These are phyloP conservation scores for Gracilaria vermiculophylla DNA, from an alignment of 23 red algal genomes.

Conservation along the genomic window DNA sequence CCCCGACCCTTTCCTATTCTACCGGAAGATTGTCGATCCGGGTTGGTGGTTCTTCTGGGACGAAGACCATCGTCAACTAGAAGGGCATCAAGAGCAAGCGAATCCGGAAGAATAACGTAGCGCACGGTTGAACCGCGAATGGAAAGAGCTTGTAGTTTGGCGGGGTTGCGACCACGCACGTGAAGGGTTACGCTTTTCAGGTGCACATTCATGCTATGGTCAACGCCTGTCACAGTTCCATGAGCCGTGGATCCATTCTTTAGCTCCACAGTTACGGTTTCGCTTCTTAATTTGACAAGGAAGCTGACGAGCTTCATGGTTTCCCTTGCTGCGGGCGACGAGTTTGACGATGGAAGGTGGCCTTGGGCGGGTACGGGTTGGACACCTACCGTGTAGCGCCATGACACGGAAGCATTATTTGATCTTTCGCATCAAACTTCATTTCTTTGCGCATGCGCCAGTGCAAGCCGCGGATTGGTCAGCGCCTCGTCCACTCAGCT, in stretches of 20 bases:
- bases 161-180: slow-evolving; percentile 71
- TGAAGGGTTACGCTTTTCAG: slow-evolving; percentile 79
- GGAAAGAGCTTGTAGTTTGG: slow-evolving; percentile 68
- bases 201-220: slow-evolving; percentile 91
- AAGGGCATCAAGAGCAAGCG: slow-evolving; percentile 79
- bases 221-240: slow-evolving; percentile 86
- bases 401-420: too few species aligned
- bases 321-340: not conserved
- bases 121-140: slow-evolving; percentile 85
- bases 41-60: slow-evolving; percentile 63
- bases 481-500: too few species aligned
- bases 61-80: slow-evolving; percentile 88
- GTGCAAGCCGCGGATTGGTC: too few species aligned
- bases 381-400: too few species aligned
- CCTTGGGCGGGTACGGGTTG: too few species aligned
- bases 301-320: slow-evolving; percentile 82
- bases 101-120: slow-evolving; percentile 94
- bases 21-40: slow-evolving; percentile 34
- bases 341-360: not conserved
- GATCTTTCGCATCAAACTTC: not conserved
- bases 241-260: slow-evolving; percentile 89
- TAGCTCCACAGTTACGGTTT: slow-evolving; percentile 89
- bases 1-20: slow-evolving; percentile 49
- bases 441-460: too few species aligned
- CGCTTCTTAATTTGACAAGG: slow-evolving; percentile 86